Evolutionary conservation across 768 basidiomycete genomes (phyloP).

Genomic region (Hygrophoropsis aurantiaca): DNA sequence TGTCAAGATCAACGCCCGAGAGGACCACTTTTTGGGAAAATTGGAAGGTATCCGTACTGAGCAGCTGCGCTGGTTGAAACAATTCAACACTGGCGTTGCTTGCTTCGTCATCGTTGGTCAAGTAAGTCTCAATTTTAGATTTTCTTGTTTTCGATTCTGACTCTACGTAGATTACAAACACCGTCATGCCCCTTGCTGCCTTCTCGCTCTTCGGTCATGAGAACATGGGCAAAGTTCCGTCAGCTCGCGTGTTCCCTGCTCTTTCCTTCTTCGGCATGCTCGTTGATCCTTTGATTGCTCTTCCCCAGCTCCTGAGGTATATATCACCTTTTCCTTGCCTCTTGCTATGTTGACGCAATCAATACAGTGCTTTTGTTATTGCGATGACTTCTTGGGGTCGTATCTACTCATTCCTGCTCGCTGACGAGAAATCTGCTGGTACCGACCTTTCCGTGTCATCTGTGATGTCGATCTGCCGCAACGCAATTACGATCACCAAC

Average conservation of each 20-base stretch:
- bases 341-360: background rate
- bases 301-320: slow-evolving; percentile 30
- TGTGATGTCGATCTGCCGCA: slow-evolving; percentile 12
- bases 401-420: slow-evolving; percentile 26
- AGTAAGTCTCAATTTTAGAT: slow-evolving; percentile 7
- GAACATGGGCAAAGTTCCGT: slow-evolving; percentile 19
- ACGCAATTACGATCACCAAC: slow-evolving; percentile 17
- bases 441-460: background rate
- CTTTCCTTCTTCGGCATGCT: slow-evolving; percentile 31
- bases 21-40: slow-evolving; percentile 20
- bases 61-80: slow-evolving; percentile 23
- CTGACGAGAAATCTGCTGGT: slow-evolving; percentile 18
- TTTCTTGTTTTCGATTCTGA: no score
- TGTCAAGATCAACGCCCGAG: slow-evolving; percentile 27
- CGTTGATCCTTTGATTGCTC: slow-evolving; percentile 27
- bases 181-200: slow-evolving; percentile 30
- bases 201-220: slow-evolving; percentile 28
- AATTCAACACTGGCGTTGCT: slow-evolving; percentile 21
- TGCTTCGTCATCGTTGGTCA: slow-evolving; percentile 26
- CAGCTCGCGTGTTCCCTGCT: slow-evolving; percentile 25
- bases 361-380: slow-evolving; percentile 20
- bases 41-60: slow-evolving; percentile 21
- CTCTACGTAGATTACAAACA: slow-evolving; percentile 19
- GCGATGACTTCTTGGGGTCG: slow-evolving; percentile 27
- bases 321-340: background rate